A percentile compares a stretch with the other conserved stretches of the same genome.
phyloP scores from a whole-genome alignment of 2,329 filamentous ascomycete species.

The Ophiostoma sp. region DNA sequence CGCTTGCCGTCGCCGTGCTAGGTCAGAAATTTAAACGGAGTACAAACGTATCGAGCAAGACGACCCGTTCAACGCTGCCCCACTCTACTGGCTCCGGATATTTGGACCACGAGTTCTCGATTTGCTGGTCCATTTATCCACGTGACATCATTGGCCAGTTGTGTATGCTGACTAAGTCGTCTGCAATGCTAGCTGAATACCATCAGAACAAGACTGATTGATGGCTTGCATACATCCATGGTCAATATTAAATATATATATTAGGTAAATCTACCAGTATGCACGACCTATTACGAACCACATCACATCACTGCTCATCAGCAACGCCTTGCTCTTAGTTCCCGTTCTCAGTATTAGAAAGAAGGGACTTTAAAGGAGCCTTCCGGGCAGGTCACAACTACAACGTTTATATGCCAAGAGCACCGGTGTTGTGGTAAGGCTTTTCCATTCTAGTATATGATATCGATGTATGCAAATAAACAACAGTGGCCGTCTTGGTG shows the following conservation, averaged over 20 bases:
- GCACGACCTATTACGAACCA: not conserved
- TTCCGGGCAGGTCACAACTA: not conserved
- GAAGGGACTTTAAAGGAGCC: not conserved
- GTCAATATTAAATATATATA: no score
- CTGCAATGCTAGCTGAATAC: not conserved
- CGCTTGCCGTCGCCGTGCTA: slow-evolving; percentile 27
- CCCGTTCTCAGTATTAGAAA: not conserved
- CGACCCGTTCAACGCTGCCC: slow-evolving; percentile 5
- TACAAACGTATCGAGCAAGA: slow-evolving; percentile 12
- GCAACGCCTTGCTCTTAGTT: not conserved
- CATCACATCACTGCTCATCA: not conserved
- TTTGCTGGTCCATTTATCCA: not conserved
- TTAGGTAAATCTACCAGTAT: no score
- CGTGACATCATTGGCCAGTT: not conserved
- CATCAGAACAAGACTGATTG: no score
- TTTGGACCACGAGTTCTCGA: not conserved
- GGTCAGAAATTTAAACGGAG: slow-evolving; percentile 14
- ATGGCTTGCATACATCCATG: no score
- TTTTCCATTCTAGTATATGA: not conserved
- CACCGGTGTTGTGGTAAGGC: not conserved
- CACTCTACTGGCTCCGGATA: slow-evolving; percentile 8
- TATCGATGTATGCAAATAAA: no score
- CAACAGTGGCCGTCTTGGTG: no score
- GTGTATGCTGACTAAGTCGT: not conserved
- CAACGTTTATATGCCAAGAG: not conserved